A percentile compares a stretch with the other conserved stretches of the same genome.
phyloP scores from a whole-genome alignment of 805 yeast genomes.

The Cyberlindnera suaveolens region DNA sequence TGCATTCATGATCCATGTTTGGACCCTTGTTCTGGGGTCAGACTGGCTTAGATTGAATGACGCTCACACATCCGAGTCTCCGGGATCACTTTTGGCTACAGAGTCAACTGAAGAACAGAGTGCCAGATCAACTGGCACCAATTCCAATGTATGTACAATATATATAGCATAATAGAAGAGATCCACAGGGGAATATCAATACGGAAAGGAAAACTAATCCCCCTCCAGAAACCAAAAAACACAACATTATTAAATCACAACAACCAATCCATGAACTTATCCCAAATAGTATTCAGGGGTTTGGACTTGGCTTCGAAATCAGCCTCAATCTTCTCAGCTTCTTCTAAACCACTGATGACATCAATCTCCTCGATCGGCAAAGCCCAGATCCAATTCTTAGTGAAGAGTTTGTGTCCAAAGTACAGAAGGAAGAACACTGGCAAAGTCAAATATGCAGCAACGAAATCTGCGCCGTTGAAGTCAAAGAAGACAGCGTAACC shows the following conservation, averaged over 20 bases:
- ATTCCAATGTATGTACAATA: no score
- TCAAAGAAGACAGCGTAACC: conserved; percentile 62
- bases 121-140: no score
- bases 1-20: no score
- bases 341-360: conserved; percentile 51
- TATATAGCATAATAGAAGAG: no score
- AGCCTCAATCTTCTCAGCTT: conserved; percentile 39
- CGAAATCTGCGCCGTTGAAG: conserved; percentile 39
- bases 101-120: no score
- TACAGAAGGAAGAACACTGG: conserved; percentile 50
- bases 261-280: conserved; percentile 19
- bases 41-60: no score
- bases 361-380: conserved; percentile 54
- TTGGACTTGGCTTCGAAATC: conserved; percentile 9
- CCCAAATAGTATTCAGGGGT: conserved; percentile 8
- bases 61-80: no score
- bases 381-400: conserved; percentile 38
- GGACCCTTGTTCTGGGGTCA: no score
- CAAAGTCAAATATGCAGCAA: conserved; percentile 68
- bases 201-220: not conserved
- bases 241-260: conserved; percentile 7
- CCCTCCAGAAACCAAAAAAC: not conserved
- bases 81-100: no score
- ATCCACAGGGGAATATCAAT: no score
- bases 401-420: conserved; percentile 50